A percentile compares a stretch with the other conserved stretches of the same genome.
Conservation (phyloP, 768 basidiomycete species). For the Phaffia tasmanica region DNA sequence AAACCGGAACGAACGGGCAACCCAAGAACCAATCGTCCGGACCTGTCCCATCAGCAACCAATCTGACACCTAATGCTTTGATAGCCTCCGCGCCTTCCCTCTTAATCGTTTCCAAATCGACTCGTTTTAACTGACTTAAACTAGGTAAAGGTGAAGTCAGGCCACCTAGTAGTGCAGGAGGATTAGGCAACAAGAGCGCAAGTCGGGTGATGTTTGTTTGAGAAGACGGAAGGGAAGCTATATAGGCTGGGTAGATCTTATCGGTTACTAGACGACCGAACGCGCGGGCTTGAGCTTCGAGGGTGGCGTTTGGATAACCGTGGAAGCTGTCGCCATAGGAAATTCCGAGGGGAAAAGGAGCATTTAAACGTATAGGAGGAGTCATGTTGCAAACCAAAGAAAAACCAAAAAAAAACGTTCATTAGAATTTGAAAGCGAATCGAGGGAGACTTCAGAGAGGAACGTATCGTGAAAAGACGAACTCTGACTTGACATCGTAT, state of each 20-base stretch:
- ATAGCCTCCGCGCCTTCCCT: constrained; percentile 16
- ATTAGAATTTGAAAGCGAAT: too few relatives aligned
- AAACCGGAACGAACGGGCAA: constrained; percentile 9
- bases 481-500: constrained; percentile 10
- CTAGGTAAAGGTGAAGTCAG: constrained; percentile 17
- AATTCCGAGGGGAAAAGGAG: too few relatives aligned
- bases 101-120: constrained; percentile 10
- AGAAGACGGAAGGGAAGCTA: constrained; percentile 13
- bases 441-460: too few relatives aligned
- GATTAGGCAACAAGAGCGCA: constrained; percentile 8
- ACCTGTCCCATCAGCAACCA: constrained; percentile 9
- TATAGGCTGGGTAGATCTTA: constrained; percentile 12
- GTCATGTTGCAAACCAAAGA: too few relatives aligned
- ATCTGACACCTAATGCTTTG: constrained; percentile 14
- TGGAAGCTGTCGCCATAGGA: background rate
- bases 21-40: constrained; percentile 20
- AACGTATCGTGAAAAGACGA: background rate
- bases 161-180: constrained; percentile 17
- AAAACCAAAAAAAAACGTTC: too few relatives aligned
- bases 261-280: constrained; percentile 21
- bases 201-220: constrained; percentile 10
- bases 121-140: background rate
- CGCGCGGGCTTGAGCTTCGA: constrained; percentile 12
- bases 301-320: constrained; percentile 11
- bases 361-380: background rate